Base-by-base conservation (phyloP, 192 early-diverging fungal genomes). In the Podila clonocystis region DNA sequence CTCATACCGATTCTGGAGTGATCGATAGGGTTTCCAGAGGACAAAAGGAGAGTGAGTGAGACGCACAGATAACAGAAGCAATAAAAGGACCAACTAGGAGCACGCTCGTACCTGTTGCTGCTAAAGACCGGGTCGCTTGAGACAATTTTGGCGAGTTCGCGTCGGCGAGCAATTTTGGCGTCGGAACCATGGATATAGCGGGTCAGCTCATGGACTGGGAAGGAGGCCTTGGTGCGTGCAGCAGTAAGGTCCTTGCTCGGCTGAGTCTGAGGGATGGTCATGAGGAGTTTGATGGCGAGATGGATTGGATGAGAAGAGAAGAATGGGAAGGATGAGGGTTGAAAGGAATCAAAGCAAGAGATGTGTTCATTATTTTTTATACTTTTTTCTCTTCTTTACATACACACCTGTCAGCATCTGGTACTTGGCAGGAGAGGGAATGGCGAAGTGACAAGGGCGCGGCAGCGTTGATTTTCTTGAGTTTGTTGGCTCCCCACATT, bases 101-200 rank as follows among this genome's bases (percentile, higher is more conserved):
- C n/a, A n/a, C n/a, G n/a, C n/a, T 6, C 29, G 19, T 67, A 48
- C 75, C 75, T 72, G 19, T 73, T 67, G 24, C 65, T 68, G 55
- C 62, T 73, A 31, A 80, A 80, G 66, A 80, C 71, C 5, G 77
- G 77, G 50, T 80, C 77, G 19, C 73, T 73, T 0, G 67, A 36
- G 17, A 80, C 48, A n/a, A 80, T 13, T 28, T n/a, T 26, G 13
- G 77, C 70, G 7, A 80, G 30, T 22, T 80, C 48, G 48, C 62
- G 65, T 28, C 77, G 70, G 5, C 67, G 49, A 24, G 65, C 62
- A 50, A 69, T 69, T 28, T 73, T 49, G 4, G 67, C 66, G 34
- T 80, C 71, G 2, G 77, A 80, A 41, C 77, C 77, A 50, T 80
- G 67, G 58, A 80, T 73, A 50, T 80, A 80, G n/a, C 77, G 70